Evolutionary conservation across 352 stramenopile species (phyloP).

Genomic region (Pythium folliculosum): DNA sequence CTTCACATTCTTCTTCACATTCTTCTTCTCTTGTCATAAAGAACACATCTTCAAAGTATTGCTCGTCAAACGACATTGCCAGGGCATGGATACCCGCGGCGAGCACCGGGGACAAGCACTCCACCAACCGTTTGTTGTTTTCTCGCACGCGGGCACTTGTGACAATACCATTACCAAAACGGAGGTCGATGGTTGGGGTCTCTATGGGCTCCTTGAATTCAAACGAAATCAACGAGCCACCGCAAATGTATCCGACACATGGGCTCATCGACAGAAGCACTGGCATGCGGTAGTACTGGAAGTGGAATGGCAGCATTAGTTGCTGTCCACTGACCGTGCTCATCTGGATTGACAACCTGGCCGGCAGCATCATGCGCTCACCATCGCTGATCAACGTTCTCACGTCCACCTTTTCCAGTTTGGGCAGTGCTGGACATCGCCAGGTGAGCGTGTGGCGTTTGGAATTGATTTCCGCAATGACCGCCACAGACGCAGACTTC

Average conservation of each 20-base stretch:
- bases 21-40: neutral
- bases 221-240: conserved; percentile 63
- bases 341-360: conserved; percentile 52
- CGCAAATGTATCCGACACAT: conserved; percentile 58
- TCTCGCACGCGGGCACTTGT: conserved; percentile 26
- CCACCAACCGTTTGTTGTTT: conserved; percentile 46
- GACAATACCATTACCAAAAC: conserved; percentile 43
- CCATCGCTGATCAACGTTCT: neutral
- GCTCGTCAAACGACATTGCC: conserved; percentile 67
- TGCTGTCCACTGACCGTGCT: conserved; percentile 57
- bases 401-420: conserved; percentile 15
- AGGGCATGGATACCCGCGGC: conserved; percentile 42
- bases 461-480: conserved; percentile 39
- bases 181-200: conserved; percentile 60
- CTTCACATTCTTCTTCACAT: conserved; percentile 1
- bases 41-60: conserved; percentile 51
- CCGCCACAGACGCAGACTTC: conserved; percentile 20
- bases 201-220: conserved; percentile 61
- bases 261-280: conserved; percentile 55
- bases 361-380: conserved; percentile 44
- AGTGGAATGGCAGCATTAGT: conserved; percentile 48
- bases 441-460: conserved; percentile 55
- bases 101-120: conserved; percentile 66
- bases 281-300: conserved; percentile 59
- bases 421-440: conserved; percentile 44